These are phyloP conservation scores for Conticribra weissflogii DNA, from an alignment of 108 stramenopile genomes.

Conservation along the genomic window DNA sequence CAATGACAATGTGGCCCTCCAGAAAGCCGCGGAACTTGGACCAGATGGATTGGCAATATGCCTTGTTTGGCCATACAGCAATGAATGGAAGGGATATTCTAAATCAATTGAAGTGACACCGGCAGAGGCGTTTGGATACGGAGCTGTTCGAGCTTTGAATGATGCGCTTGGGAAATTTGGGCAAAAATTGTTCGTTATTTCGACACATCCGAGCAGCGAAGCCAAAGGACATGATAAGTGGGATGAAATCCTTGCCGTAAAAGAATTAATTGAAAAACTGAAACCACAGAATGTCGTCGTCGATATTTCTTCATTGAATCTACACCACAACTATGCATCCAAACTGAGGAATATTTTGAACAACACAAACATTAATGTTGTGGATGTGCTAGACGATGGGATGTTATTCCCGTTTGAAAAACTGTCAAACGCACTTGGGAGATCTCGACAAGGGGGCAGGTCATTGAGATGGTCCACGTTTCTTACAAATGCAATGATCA, in stretches of 20 bases:
- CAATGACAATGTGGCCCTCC: constrained; percentile 23
- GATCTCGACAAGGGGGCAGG: constrained; percentile 23
- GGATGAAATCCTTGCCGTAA: constrained; percentile 6
- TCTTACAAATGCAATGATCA: constrained; percentile 18
- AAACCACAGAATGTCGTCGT: constrained; percentile 12
- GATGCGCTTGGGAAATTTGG: constrained; percentile 18
- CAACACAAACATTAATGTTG: constrained; percentile 3
- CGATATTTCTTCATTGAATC: constrained; percentile 23
- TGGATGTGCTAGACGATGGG: constrained; percentile 24
- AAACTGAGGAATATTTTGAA: constrained; percentile 15
- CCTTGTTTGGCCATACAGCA: constrained; percentile 19
- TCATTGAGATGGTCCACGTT: constrained; percentile 34
- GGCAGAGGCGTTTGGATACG: constrained; percentile 30
- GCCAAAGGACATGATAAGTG: constrained; percentile 5
- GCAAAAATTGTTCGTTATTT: constrained; percentile 15
- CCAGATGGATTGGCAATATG: constrained; percentile 24
- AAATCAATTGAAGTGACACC: constrained; percentile 9
- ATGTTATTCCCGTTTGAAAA: constrained; percentile 11
- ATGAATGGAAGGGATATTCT: background rate
- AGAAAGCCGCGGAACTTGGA: constrained; percentile 21
- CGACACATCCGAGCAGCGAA: too few species aligned
- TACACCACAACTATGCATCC: constrained; percentile 22
- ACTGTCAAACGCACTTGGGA: constrained; percentile 16
- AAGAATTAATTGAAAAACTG: constrained; percentile 16
- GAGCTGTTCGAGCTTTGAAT: constrained; percentile 15